Evolutionary conservation across 768 basidiomycete genomes (phyloP).

Genomic region (Leucogyrophana mollusca): DNA sequence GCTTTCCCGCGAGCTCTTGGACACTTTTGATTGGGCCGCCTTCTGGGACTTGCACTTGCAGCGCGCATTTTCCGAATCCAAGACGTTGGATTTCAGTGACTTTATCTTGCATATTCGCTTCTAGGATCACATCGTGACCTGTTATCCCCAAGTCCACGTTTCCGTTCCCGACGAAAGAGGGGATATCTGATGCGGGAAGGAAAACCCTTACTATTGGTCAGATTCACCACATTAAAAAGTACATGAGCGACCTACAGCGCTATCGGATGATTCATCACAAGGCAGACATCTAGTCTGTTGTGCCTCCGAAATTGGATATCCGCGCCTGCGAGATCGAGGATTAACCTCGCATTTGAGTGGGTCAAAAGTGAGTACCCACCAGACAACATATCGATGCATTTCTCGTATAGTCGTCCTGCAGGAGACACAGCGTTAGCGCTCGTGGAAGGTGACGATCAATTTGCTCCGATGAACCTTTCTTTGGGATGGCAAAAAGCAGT

Average conservation of each 20-base stretch:
- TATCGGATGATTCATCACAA: constrained; percentile 91
- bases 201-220: constrained; percentile 65
- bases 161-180: constrained; percentile 97
- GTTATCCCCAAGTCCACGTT: constrained; percentile 97
- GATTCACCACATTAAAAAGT: not conserved
- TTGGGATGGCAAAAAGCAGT: constrained; percentile 92
- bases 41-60: constrained; percentile 92
- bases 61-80: constrained; percentile 88
- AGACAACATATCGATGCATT: constrained; percentile 79
- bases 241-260: constrained; percentile 69
- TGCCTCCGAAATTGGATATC: constrained; percentile 93
- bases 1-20: constrained; percentile 84
- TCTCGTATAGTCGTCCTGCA: constrained; percentile 84
- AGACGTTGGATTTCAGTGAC: constrained; percentile 81
- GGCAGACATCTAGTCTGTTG: constrained; percentile 85
- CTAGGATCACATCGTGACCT: constrained; percentile 95
- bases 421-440: not conserved
- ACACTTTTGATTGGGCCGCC: constrained; percentile 61
- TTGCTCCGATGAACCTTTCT: constrained; percentile 70
- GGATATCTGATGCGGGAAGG: constrained; percentile 95
- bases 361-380: constrained; percentile 45
- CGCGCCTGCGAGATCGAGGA: constrained; percentile 55
- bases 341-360: not conserved
- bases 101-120: constrained; percentile 76
- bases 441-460: constrained; percentile 3